Evolutionary conservation across 2,329 filamentous ascomycete species (phyloP).

Genomic region (Fusarium floridanum): DNA sequence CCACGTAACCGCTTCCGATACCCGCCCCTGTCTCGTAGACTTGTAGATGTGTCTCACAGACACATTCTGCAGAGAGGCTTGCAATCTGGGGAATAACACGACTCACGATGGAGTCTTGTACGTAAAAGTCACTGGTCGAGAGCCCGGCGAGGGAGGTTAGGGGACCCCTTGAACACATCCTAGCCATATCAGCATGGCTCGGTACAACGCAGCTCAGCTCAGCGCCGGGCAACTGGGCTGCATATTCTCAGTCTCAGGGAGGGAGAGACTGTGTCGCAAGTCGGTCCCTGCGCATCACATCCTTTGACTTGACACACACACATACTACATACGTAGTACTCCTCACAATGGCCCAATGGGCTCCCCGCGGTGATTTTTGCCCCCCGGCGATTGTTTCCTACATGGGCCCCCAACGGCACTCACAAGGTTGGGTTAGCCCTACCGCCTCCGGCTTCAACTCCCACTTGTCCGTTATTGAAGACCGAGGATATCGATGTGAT

Average conservation of each 20-base stretch:
- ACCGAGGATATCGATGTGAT: constrained; percentile 16
- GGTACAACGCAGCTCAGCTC: background rate
- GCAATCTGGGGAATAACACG: constrained; percentile 15
- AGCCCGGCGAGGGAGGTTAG: background rate
- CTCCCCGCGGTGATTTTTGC: constrained; percentile 8
- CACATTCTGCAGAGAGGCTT: constrained; percentile 5
- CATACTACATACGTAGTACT: too few relatives aligned
- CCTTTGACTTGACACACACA: constrained; percentile 5
- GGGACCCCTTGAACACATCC: background rate
- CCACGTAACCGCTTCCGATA: too few relatives aligned
- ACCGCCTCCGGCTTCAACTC: constrained; percentile 1
- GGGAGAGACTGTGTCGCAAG: constrained; percentile 11
- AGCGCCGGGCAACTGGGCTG: background rate
- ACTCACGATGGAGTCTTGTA: constrained; percentile 18
- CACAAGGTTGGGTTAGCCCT: constrained; percentile 14
- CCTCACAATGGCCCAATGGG: constrained; percentile 13
- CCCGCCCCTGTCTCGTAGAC: too few relatives aligned
- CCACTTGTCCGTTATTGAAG: constrained; percentile 24
- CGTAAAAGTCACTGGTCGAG: constrained; percentile 7
- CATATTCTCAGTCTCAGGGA: constrained; percentile 7
- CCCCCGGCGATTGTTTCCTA: constrained; percentile 14
- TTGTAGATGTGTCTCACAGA: too few relatives aligned
- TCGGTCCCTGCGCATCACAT: constrained; percentile 18
- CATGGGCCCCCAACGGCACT: constrained; percentile 7
- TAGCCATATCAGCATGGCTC: constrained; percentile 16